Evolutionary conservation across 495 filamentous ascomycete genomes (phyloP).

Genomic region (Penicillium silybi): DNA sequence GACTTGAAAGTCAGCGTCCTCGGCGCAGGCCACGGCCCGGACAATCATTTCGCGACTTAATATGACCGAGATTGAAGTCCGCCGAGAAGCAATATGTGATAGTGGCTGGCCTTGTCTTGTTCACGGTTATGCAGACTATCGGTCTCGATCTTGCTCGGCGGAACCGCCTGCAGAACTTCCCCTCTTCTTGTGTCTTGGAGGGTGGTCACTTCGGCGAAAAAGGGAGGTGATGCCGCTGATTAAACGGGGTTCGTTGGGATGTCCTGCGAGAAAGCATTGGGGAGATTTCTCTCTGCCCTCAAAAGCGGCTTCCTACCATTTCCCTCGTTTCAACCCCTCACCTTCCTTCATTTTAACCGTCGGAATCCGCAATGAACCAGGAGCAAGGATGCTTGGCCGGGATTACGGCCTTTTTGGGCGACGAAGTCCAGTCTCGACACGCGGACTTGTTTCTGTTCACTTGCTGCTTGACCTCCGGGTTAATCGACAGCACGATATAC

Average conservation of each 20-base stretch:
- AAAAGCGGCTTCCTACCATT: background rate
- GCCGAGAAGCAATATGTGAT: background rate
- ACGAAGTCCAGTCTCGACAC: slow-evolving; percentile 32
- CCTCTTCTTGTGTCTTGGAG: too few relatives aligned
- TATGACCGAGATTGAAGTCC: background rate
- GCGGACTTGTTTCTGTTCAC: slow-evolving; percentile 42
- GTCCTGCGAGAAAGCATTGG: too few relatives aligned
- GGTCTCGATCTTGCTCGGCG: too few relatives aligned
- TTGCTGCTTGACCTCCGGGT: slow-evolving; percentile 48
- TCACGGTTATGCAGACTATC: background rate
- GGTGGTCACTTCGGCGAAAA: too few relatives aligned
- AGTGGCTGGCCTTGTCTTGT: background rate
- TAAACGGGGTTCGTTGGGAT: too few relatives aligned
- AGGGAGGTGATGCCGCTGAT: too few relatives aligned
- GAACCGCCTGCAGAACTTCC: too few relatives aligned
- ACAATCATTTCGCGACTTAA: too few relatives aligned
- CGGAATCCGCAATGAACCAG: background rate
- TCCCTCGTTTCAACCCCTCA: background rate
- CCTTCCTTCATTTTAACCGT: background rate
- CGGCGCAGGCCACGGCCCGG: background rate
- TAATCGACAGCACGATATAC: slow-evolving; percentile 51
- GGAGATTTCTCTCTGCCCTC: too few relatives aligned
- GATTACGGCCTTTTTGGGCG: slow-evolving; percentile 21
- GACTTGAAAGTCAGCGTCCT: background rate
- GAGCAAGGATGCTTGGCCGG: slow-evolving; percentile 2